Evolutionary conservation across 306 rosid species (phyloP).

Genomic region (Geum urbanum): DNA sequence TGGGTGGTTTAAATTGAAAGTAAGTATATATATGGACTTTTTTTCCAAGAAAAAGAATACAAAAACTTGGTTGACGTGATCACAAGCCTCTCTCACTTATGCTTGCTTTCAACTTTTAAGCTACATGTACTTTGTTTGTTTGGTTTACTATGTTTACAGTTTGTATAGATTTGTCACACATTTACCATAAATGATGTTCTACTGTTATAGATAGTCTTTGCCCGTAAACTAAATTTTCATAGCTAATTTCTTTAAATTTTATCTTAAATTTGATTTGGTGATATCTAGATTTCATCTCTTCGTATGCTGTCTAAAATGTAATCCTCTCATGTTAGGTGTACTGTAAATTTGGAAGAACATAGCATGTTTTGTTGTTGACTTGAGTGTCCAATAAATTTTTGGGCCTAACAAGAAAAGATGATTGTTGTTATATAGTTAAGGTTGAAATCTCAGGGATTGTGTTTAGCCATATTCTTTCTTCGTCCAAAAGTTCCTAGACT

Average conservation of each 20-base stretch:
- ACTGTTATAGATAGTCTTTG: neutral
- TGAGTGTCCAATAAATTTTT: neutral
- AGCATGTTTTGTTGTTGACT: neutral
- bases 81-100: neutral
- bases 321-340: neutral
- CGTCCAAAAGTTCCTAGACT: neutral
- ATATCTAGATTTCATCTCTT: neutral
- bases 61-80: neutral
- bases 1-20: constrained; percentile 76
- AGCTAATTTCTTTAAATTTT: neutral
- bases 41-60: neutral
- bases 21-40: constrained; percentile 23
- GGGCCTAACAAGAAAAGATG: neutral
- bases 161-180: neutral
- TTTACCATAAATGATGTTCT: too few relatives aligned
- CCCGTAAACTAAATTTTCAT: neutral
- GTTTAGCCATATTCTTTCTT: neutral
- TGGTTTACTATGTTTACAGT: neutral
- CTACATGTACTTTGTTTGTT: neutral
- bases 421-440: neutral
- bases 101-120: constrained; percentile 4
- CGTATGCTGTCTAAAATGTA: neutral
- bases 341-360: neutral
- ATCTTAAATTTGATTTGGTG: neutral
- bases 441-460: neutral